A percentile compares a stretch with the other conserved stretches of the same genome.
Evolutionary conservation across 1,284 basidiomycete species (phyloP).

Genomic region (Trametes polyzona): DNA sequence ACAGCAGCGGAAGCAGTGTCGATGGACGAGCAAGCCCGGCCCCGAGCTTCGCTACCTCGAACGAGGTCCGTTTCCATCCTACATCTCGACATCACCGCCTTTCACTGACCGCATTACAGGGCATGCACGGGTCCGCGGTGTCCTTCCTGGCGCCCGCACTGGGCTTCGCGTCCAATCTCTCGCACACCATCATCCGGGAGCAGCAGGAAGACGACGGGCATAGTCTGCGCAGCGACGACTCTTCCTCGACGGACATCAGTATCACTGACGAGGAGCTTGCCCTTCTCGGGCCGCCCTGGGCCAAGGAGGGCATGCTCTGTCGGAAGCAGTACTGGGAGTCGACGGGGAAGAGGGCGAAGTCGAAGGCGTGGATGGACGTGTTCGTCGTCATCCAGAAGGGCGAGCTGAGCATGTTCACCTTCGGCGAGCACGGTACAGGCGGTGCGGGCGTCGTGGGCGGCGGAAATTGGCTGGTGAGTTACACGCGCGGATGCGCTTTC

Average conservation of each 20-base stretch:
- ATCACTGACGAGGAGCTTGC: constrained; percentile 95
- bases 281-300: constrained; percentile 95
- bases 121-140: constrained; percentile 39
- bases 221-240: constrained; percentile 66
- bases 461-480: constrained; percentile 92
- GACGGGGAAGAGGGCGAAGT: constrained; percentile 79
- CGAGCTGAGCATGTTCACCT: constrained; percentile 93
- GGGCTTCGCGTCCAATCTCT: constrained; percentile 95
- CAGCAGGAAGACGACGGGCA: constrained; percentile 88
- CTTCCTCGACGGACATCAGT: constrained; percentile 67
- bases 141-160: constrained; percentile 78
- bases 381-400: constrained; percentile 97
- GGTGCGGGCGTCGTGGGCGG: constrained; percentile 80
- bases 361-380: constrained; percentile 89
- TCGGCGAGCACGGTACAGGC: constrained; percentile 70
- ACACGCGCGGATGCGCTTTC: constrained; percentile 20
- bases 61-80: constrained; percentile 59
- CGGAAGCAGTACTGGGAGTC: constrained; percentile 95
- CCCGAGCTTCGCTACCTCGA: constrained; percentile 85
- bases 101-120: constrained; percentile 31
- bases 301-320: constrained; percentile 95
- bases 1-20: constrained; percentile 79
- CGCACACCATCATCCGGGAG: constrained; percentile 95
- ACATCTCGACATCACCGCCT: neutral
- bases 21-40: constrained; percentile 89